A percentile compares a stretch with the other conserved stretches of the same genome.
Conservation (phyloP, 2,329 filamentous ascomycete species). For the Ophiostoma ips region DNA sequence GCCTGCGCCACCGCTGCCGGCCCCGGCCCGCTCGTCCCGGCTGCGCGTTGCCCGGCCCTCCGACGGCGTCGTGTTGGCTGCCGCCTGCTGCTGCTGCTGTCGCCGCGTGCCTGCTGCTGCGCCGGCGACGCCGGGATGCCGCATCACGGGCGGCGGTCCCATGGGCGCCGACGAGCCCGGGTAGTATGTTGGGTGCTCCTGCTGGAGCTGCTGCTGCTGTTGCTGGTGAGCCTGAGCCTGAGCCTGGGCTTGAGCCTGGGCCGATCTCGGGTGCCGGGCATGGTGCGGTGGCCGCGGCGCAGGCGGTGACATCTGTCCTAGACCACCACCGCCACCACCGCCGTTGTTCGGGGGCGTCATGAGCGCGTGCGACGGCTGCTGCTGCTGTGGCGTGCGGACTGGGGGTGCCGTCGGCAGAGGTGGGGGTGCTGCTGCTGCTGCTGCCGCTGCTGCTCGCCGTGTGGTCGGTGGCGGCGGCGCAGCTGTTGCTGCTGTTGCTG, state of each 20-base stretch:
- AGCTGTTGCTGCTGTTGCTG: neutral
- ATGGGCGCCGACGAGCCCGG: constrained; percentile 10
- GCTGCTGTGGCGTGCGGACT: constrained; percentile 5
- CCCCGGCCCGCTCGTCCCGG: constrained; percentile 20
- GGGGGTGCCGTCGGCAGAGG: neutral
- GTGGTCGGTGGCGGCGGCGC: no score
- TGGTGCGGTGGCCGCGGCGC: neutral
- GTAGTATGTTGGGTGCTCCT: constrained; percentile 5
- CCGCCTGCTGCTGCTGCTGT: constrained; percentile 4
- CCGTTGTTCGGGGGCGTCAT: constrained; percentile 7
- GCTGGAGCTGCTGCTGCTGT: neutral
- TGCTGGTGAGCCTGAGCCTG: neutral
- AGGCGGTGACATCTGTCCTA: neutral
- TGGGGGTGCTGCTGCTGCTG: neutral
- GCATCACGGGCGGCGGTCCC: constrained; percentile 8
- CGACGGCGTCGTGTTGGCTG: constrained; percentile 13
- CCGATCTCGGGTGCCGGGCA: neutral
- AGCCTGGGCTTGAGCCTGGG: no score
- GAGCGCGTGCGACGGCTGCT: neutral
- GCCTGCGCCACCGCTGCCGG: constrained; percentile 3
- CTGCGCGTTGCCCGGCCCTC: constrained; percentile 18
- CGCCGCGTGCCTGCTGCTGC: neutral
- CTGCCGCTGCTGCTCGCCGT: neutral
- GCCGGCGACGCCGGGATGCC: neutral
- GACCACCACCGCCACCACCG: neutral